Evolutionary conservation across 208 protist species (phyloP).

Genomic region (Porcisia deanei): DNA sequence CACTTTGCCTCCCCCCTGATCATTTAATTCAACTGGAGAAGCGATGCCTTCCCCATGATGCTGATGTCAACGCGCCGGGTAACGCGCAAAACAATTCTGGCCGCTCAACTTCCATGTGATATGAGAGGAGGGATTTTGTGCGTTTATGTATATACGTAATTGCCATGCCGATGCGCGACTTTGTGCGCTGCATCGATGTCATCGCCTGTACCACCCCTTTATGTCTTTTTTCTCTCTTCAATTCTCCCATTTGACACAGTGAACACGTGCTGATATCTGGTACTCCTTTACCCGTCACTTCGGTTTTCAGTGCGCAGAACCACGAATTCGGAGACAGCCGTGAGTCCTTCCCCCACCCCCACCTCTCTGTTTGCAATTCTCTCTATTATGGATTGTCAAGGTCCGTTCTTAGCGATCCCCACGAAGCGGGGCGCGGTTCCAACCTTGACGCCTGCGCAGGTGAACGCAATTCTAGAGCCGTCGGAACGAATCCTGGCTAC

Average conservation of each 20-base stretch:
- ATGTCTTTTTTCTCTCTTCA: not conserved
- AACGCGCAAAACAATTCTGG: no score
- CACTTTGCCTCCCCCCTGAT: not conserved
- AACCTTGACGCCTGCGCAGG: slow-evolving; percentile 67
- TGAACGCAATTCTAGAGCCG: slow-evolving; percentile 47
- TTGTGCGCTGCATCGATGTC: not conserved
- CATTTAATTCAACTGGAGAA: not conserved
- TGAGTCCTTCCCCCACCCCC: no score
- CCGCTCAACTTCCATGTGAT: not conserved
- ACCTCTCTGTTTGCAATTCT: not conserved
- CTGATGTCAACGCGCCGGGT: not conserved
- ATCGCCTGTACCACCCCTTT: not conserved
- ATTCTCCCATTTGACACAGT: not conserved
- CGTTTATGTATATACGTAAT: no score
- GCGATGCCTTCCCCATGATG: not conserved
- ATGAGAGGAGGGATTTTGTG: not conserved
- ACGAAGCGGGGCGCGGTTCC: slow-evolving; percentile 59
- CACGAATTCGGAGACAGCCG: not conserved
- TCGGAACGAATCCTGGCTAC: slow-evolving; percentile 66
- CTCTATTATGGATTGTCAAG: slow-evolving; percentile 17
- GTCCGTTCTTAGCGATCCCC: slow-evolving; percentile 65
- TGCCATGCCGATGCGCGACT: not conserved
- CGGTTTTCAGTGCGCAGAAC: not conserved
- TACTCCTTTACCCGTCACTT: not conserved
- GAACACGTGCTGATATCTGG: not conserved